Evolutionary conservation across 495 filamentous ascomycete species (phyloP), one percentile per base, ranked within the genome.

Genomic region (Penicillium paradoxum): DNA sequence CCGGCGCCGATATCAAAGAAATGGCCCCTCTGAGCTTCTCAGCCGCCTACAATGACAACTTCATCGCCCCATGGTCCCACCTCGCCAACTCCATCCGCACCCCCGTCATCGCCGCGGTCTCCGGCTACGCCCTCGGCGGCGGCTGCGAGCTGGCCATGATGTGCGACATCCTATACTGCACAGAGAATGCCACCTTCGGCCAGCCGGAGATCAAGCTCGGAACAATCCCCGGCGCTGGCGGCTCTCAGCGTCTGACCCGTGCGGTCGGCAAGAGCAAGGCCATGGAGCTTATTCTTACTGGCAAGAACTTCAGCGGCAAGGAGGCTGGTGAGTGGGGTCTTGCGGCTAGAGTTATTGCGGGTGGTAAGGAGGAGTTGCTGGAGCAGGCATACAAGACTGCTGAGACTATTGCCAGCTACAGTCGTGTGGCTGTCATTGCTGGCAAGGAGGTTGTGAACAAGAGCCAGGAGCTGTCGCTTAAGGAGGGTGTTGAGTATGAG

Each of bases 121-220:
- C 93, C 14, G 93, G 93, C 24, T 89, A 96, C 66, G 93, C 93
- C 18, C 81, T 97, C 14, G 93, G 93, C 36, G 93, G 93, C 11
- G 93, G 93, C 24, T 98, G 93, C 68, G 93, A 98, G 75, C 81
- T 98, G 9, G 93, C 93, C n/a, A 82, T 98, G 68, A 98, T 97
- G 92, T 84, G 85, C 59, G 93, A 98, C 68, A 85, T 98, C 60
- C 65, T 98, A 43, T 97, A 97, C 79, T 93, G 88, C 75, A 89
- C 88, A 8, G 69, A 80, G 22, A 79, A 61, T 6, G 92, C 93
- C 48, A 89, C 85, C 47, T 96, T 98, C 62, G 93, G 93, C 0
- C 93, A 97, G 74, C 93, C 93, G 4, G 93, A 98, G 76, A 90
- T 98, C 75, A 95, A 89, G 68, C 78, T 98, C 4, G 93, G 93